Evolutionary conservation across 352 stramenopile genomes (phyloP), one percentile per base, ranked within the genome.

Genomic region (Halophytophthora polymorphica): DNA sequence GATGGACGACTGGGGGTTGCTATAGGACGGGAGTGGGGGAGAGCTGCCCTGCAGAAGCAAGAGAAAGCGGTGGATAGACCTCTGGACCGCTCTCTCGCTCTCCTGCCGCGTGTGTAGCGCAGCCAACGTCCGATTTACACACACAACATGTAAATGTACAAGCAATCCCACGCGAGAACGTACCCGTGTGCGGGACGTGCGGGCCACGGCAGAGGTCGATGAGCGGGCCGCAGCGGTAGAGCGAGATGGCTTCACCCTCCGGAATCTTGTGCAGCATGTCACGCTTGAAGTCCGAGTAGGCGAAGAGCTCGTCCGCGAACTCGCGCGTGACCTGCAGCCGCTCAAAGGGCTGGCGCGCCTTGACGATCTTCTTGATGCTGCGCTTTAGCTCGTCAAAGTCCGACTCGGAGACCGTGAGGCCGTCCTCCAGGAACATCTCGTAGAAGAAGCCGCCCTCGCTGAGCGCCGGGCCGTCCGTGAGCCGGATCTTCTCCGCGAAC

Each of bases 361-460:
- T 96, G 60, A 98, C 97, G 56, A 98, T 98, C 51, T 90, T 90
- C 67, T 98, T 96, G 75, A 98, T 98, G 35, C 73, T 66, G 48
- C 93, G 66, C 43, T 88, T 73, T 6, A 99, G 70, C 35, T 83
- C 80, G 17, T 57, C 56, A 59, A 93, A 91, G 50, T 94, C 81
- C 29, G 48, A 59, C 49, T 93, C 81, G 1, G 77, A 90, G 14
- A 93, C 69, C 17, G 84, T 94, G 22, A 67, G 55, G 25, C 64
- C 64, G 50, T 89, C 69, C 28, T 77, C 49, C 6, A 94, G 52
- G 37, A 84, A 91, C 82, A 90, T 91, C 45, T 94, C 98, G 74
- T 99, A 99, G 71, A 99, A 99, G 67, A 99, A 99, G 21, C 98
- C 98, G 54, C 95, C 93, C 41, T 98, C 90, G 21, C 53, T 69